Conservation (phyloP, 2,329 filamentous ascomycete species). For the Aurifilum marmelostoma region DNA sequence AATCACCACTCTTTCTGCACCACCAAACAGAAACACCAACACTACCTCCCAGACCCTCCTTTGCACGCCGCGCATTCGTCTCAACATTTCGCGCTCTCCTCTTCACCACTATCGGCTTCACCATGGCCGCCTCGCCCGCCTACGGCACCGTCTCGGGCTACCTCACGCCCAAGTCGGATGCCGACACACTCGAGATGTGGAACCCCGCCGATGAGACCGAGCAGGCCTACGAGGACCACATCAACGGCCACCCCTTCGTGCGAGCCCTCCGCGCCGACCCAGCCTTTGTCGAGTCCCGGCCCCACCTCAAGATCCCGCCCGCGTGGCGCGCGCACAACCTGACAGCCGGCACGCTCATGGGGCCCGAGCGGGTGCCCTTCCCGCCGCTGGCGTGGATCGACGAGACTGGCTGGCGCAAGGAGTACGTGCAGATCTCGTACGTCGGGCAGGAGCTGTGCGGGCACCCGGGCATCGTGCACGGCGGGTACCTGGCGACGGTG, state of each 20-base stretch:
- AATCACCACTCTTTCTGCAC: neutral
- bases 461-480: conserved; percentile 88
- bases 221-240: conserved; percentile 69
- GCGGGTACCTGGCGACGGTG: conserved; percentile 87
- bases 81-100: conserved; percentile 51
- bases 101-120: conserved; percentile 56
- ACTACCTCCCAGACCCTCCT: conserved; percentile 39
- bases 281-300: conserved; percentile 74
- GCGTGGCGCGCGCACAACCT: conserved; percentile 73
- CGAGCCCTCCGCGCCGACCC: conserved; percentile 67
- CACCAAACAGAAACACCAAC: conserved; percentile 29
- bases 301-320: conserved; percentile 83
- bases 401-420: conserved; percentile 60
- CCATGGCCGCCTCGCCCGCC: conserved; percentile 59
- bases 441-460: conserved; percentile 82
- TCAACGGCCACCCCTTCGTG: conserved; percentile 76
- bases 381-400: conserved; percentile 81
- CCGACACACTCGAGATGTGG: conserved; percentile 73
- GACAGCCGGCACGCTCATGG: conserved; percentile 78
- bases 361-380: conserved; percentile 75
- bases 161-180: conserved; percentile 62
- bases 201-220: conserved; percentile 57
- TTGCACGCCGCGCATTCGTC: conserved; percentile 49
- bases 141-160: conserved; percentile 52
- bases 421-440: conserved; percentile 73